phyloP scores from a whole-genome alignment of 1,284 basidiomycete genomes.

The Cutaneotrichosporon spelunceum region DNA sequence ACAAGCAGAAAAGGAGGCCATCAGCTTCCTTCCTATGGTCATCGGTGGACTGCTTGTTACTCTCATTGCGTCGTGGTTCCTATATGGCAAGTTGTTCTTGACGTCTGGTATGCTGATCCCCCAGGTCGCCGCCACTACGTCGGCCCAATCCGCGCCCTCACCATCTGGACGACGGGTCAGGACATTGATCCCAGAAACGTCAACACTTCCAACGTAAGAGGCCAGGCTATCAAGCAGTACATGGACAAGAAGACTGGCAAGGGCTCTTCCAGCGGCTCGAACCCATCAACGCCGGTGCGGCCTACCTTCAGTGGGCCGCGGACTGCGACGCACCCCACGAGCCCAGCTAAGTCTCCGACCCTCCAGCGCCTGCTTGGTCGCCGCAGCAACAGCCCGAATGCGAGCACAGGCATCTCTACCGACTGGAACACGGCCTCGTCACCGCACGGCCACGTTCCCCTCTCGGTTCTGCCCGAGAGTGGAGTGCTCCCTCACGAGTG shows the following conservation, averaged over 20 bases:
- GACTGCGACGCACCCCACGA: background rate
- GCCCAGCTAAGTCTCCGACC: background rate
- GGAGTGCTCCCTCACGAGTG: conserved; percentile 1
- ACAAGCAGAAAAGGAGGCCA: background rate
- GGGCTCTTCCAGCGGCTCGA: background rate
- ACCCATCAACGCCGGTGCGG: background rate
- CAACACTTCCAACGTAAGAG: background rate
- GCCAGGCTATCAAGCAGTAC: conserved; percentile 5
- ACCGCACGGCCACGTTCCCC: background rate
- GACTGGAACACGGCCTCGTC: background rate
- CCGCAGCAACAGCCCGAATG: background rate
- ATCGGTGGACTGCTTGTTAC: conserved; percentile 5
- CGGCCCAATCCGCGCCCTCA: conserved; percentile 46
- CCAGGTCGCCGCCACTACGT: conserved; percentile 35
- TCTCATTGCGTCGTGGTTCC: conserved; percentile 2
- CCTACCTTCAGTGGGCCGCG: conserved; percentile 1
- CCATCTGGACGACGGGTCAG: conserved; percentile 48
- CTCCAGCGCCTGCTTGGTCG: background rate
- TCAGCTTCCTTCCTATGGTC: conserved; percentile 8
- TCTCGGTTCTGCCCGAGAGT: background rate
- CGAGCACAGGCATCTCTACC: background rate
- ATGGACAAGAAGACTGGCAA: background rate
- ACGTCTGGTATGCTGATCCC: background rate
- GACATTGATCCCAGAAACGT: conserved; percentile 36
- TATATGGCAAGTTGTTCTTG: conserved; percentile 4